Conservation (phyloP, 2,329 filamentous ascomycete genomes). For the Chaetomiaceae sp. region DNA sequence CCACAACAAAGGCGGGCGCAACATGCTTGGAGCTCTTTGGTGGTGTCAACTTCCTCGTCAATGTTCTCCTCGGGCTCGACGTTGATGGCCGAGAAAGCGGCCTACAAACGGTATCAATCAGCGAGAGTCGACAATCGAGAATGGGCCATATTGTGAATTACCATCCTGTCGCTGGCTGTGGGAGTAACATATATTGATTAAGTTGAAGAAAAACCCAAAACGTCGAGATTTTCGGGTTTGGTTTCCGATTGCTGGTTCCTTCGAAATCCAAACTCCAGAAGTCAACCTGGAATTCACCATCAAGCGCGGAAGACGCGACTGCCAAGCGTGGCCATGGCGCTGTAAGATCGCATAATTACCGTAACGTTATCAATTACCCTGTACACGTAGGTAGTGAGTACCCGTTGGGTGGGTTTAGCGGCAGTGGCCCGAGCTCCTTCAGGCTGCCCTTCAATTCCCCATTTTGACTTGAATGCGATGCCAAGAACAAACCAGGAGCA, state of each 20-base stretch:
- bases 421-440: slow-evolving; percentile 2
- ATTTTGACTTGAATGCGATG: not conserved
- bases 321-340: no score
- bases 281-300: not conserved
- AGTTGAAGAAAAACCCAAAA: not conserved
- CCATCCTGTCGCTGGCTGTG: slow-evolving; percentile 11
- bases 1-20: not conserved
- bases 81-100: slow-evolving; percentile 82
- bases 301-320: slow-evolving; percentile 10
- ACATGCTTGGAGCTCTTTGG: slow-evolving; percentile 77
- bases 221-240: not conserved
- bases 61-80: slow-evolving; percentile 87
- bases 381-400: no score
- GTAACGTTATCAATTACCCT: no score
- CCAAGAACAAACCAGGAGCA: slow-evolving; percentile 3
- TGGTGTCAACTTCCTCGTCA: slow-evolving; percentile 90
- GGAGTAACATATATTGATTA: slow-evolving; percentile 3
- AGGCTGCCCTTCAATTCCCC: not conserved
- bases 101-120: slow-evolving; percentile 34
- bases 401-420: no score
- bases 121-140: not conserved
- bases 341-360: no score
- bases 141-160: not conserved
- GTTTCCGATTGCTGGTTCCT: no score
- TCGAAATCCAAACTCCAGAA: not conserved